Conservation (phyloP, 805 yeast species). For the Saccharomycopsis babjevae region DNA sequence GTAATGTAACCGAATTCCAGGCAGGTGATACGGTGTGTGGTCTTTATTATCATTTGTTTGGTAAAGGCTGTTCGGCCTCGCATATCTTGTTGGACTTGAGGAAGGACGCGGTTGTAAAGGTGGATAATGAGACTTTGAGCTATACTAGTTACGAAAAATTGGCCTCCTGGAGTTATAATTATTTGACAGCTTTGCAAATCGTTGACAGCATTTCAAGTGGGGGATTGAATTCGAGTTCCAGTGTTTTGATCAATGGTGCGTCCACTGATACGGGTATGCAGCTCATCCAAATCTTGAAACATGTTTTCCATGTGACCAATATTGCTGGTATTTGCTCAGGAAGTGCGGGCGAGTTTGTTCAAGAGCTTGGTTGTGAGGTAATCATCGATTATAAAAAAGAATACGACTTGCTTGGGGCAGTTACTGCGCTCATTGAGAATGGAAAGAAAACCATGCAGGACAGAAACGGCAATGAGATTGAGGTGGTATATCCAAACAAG, state of each 20-base stretch:
- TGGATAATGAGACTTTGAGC: conserved; percentile 32
- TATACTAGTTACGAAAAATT: conserved; percentile 35
- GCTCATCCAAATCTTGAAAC: conserved; percentile 49
- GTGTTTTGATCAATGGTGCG: conserved; percentile 64
- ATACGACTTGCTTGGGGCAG: conserved; percentile 20
- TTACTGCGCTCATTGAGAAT: conserved; percentile 24
- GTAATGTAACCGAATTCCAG: conserved; percentile 16
- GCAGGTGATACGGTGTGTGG: conserved; percentile 65
- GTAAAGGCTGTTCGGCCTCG: conserved; percentile 49
- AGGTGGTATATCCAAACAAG: conserved; percentile 27
- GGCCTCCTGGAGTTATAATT: conserved; percentile 52
- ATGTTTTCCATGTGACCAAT: conserved; percentile 37
- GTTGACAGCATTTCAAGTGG: conserved; percentile 25
- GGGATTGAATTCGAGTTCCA: conserved; percentile 31
- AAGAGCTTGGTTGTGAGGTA: conserved; percentile 41
- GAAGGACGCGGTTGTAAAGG: conserved; percentile 39
- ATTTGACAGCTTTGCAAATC: conserved; percentile 50
- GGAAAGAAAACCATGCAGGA: conserved; percentile 19
- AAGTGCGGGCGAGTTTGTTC: conserved; percentile 35
- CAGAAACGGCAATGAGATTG: conserved; percentile 20
- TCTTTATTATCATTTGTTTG: conserved; percentile 39
- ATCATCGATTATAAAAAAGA: conserved; percentile 39
- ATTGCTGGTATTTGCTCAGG: conserved; percentile 53
- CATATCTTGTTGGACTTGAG: conserved; percentile 45
- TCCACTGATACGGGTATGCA: conserved; percentile 64